Evolutionary conservation across 129 eudicot species (phyloP).

Genomic region (Logfia minima): DNA sequence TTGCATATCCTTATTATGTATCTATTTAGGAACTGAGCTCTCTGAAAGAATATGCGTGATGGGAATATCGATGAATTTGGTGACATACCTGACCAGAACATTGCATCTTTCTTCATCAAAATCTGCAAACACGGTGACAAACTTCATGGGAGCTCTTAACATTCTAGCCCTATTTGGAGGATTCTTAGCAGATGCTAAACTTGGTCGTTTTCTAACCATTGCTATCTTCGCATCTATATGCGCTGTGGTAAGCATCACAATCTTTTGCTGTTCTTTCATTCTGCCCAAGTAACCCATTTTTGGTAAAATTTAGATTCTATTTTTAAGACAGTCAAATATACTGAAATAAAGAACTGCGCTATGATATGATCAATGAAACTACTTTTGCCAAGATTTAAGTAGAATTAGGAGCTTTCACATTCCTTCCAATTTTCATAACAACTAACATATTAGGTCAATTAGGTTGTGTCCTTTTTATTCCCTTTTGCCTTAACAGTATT

Average conservation of each 20-base stretch:
- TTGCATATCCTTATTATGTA: neutral
- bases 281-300: neutral
- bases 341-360: neutral
- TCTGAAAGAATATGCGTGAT: slow-evolving; percentile 88
- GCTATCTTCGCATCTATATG: slow-evolving; percentile 73
- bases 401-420: slow-evolving; percentile 13
- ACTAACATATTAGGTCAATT: slow-evolving; percentile 14
- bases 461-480: slow-evolving; percentile 25
- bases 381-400: slow-evolving; percentile 29
- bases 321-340: neutral
- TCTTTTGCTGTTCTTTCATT: neutral
- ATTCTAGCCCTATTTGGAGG: slow-evolving; percentile 85
- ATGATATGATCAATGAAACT: neutral
- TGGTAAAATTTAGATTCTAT: slow-evolving; percentile 7
- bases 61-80: slow-evolving; percentile 96
- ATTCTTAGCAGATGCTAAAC: slow-evolving; percentile 90
- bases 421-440: neutral
- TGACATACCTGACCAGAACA: slow-evolving; percentile 78
- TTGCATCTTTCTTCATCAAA: slow-evolving; percentile 84
- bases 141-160: slow-evolving; percentile 94
- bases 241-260: slow-evolving; percentile 55
- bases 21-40: slow-evolving; percentile 68
- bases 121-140: slow-evolving; percentile 91
- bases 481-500: slow-evolving; percentile 11
- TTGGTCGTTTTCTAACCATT: slow-evolving; percentile 90